A percentile compares a stretch with the other conserved stretches of the same genome.
Evolutionary conservation across 768 basidiomycete genomes (phyloP).

Genomic region (Boletus eberwhitei): DNA sequence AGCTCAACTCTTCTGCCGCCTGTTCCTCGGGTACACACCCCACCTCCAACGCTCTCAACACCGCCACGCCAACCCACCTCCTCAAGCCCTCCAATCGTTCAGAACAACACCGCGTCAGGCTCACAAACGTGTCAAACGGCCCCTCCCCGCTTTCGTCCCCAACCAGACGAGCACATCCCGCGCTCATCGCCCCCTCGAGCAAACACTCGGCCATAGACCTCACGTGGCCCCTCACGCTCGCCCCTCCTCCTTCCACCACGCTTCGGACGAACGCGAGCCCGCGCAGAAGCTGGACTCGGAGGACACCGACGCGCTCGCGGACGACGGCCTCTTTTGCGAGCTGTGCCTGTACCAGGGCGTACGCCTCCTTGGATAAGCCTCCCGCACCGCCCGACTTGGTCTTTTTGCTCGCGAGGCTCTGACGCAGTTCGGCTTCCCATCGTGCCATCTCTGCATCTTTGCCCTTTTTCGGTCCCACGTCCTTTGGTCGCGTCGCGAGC

Average conservation of each 20-base stretch:
- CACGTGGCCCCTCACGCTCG: conserved; percentile 53
- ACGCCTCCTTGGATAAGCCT: conserved; percentile 76
- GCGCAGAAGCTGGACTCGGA: conserved; percentile 57
- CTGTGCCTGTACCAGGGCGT: conserved; percentile 79
- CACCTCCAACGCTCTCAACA: conserved; percentile 68
- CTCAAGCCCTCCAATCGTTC: conserved; percentile 67
- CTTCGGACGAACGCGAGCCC: conserved; percentile 70
- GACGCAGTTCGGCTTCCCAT: conserved; percentile 94
- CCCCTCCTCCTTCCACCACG: conserved; percentile 44
- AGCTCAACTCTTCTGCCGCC: conserved; percentile 63
- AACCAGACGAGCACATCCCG: conserved; percentile 54
- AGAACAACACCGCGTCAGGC: conserved; percentile 66
- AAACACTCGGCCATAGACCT: conserved; percentile 57
- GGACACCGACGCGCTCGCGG: conserved; percentile 51
- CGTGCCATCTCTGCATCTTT: conserved; percentile 88
- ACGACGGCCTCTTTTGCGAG: conserved; percentile 73
- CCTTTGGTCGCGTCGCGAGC: conserved; percentile 55
- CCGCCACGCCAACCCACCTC: conserved; percentile 79
- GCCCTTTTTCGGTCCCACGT: conserved; percentile 59
- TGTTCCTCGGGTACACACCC: conserved; percentile 68
- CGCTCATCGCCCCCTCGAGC: conserved; percentile 60
- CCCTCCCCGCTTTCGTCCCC: conserved; percentile 36
- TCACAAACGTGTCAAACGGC: conserved; percentile 72
- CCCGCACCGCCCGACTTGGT: conserved; percentile 34
- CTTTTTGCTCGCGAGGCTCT: conserved; percentile 80